Evolutionary conservation across 2,329 filamentous ascomycete species (phyloP), one percentile per base, ranked within the genome.

Genomic region (Claviceps africana): DNA sequence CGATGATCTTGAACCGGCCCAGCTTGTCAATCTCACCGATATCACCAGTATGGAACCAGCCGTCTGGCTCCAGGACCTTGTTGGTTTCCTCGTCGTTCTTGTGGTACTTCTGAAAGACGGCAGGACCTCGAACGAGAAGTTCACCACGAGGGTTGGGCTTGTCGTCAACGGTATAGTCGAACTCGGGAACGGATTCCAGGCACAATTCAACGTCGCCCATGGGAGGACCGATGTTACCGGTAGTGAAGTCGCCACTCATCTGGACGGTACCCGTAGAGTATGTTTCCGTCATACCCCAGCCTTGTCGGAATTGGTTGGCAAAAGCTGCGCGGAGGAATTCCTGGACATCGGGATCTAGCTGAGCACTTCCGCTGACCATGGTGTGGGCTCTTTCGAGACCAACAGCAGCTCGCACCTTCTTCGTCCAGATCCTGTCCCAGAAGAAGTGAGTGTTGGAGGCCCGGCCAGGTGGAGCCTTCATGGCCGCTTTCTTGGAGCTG

Each of bases 21-120:
- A 86, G 69, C 59, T 82, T 82, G 68, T 98, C 93, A 25, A 98
- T 76, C 57, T 83, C 79, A 63, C 82, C 88, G 58, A 98, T 91
- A 62, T 98, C 93, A 52, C 93, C 93, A 0, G 89, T 96, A 66
- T 86, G 86, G 79, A 98, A 97, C 93, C 93, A 98, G 56, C 93
- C 93, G 58, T 96, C 89, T 33, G 83, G 73, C 9, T 91, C 88
- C 46, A 97, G 74, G 0, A 83, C 76, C 70, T 93, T 93, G 54
- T 74, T 71, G 1, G 91, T 97, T 75, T 96, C 91, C 56, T 86
- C 88, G 0, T 82, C 77, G 68, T 95, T 94, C 72, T 88, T 88
- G 75, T 84, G 91, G 71, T 98, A 98, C 65, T 88, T 87, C 50
- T 72, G 73, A 76, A 97, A 96, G 51, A 90, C 73, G 56, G 78